These are phyloP conservation scores for Ceriops decandra DNA, from an alignment of 345 rosid species.

Conservation along the genomic window DNA sequence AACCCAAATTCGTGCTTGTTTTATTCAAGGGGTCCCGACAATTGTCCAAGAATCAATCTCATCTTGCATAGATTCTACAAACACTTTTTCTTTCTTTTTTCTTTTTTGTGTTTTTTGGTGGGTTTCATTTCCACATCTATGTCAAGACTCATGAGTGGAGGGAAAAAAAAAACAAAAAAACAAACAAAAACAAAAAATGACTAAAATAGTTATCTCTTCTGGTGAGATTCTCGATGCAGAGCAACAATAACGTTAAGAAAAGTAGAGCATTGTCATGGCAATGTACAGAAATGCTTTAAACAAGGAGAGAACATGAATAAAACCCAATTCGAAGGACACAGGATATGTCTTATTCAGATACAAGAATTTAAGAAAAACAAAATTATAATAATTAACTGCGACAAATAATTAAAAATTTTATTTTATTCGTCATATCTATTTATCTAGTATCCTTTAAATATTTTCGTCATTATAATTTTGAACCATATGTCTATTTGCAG, in stretches of 20 bases:
- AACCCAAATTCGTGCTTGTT: slow-evolving; percentile 16
- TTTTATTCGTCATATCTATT: too few relatives aligned
- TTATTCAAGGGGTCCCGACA: slow-evolving; percentile 17
- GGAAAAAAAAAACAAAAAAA: too few relatives aligned
- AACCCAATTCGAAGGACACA: background rate
- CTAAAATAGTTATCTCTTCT: background rate
- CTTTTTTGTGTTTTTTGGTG: background rate
- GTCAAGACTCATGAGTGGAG: background rate
- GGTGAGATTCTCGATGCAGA: slow-evolving; percentile 30
- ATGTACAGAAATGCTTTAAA: slow-evolving; percentile 12
- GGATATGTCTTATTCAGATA: too few relatives aligned
- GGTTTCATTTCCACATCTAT: slow-evolving; percentile 1
- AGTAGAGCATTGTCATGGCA: slow-evolving; percentile 31
- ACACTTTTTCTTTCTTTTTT: background rate
- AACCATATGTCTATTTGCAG: background rate
- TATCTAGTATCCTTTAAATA: too few relatives aligned
- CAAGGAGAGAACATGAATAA: slow-evolving; percentile 18
- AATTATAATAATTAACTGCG: too few relatives aligned
- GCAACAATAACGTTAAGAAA: slow-evolving; percentile 13
- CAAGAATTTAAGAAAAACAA: too few relatives aligned
- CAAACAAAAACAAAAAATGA: background rate
- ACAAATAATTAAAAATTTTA: too few relatives aligned
- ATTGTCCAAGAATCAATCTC: slow-evolving; percentile 20
- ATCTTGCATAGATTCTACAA: slow-evolving; percentile 21
- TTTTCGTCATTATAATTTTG: background rate